phyloP scores from a whole-genome alignment of 208 protist genomes.

The Wallacemonas sp. region DNA sequence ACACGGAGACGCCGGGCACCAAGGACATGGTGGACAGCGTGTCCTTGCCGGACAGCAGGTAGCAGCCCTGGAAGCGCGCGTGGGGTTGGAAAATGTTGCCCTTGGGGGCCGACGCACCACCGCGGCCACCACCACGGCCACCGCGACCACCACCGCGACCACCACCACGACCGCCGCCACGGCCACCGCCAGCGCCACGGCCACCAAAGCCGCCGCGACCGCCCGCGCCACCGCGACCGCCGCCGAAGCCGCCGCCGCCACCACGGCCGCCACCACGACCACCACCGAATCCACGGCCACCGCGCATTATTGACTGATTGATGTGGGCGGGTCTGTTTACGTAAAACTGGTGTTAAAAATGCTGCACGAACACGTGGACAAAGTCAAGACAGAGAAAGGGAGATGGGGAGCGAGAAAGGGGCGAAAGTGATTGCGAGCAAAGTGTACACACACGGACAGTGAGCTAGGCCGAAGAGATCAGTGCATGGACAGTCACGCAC shows the following conservation, averaged over 20 bases:
- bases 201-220: conserved; percentile 46
- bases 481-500: no score
- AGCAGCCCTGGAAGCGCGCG: conserved; percentile 96
- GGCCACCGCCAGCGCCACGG: conserved; percentile 44
- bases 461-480: no score
- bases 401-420: neutral
- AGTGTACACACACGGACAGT: no score
- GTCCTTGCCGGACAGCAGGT: conserved; percentile 98
- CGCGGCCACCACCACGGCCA: conserved; percentile 51
- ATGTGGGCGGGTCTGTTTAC: no score
- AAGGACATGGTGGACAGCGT: conserved; percentile 97
- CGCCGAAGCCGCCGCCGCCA: conserved; percentile 38
- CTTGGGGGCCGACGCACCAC: conserved; percentile 54
- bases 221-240: conserved; percentile 32
- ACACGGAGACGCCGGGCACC: conserved; percentile 98
- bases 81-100: conserved; percentile 97
- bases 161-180: conserved; percentile 54
- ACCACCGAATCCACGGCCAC: conserved; percentile 31
- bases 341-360: no score
- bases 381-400: conserved; percentile 1
- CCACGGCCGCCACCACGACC: conserved; percentile 27
- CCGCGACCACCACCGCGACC: conserved; percentile 57
- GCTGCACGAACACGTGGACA: no score
- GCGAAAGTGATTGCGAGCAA: conserved; percentile 1
- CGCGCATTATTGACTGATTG: conserved; percentile 38